A percentile compares a stretch with the other conserved stretches of the same genome.
Conservation (phyloP, 2,329 filamentous ascomycete genomes). For the Penicillium olsonii region DNA sequence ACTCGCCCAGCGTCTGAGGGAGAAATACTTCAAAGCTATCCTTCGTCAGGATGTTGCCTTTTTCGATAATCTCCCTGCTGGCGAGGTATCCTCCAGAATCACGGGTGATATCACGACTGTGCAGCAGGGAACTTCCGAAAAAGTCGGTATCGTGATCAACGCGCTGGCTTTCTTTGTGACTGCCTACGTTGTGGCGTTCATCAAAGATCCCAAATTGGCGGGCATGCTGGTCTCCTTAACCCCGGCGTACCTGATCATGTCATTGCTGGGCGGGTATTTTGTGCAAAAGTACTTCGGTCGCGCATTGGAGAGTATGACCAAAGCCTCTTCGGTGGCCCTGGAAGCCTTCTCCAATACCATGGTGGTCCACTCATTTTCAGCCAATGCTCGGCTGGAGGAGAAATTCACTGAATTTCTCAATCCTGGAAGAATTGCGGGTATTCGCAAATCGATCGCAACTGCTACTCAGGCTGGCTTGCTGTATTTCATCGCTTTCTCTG, state of each 20-base stretch:
- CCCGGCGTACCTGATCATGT: conserved; percentile 63
- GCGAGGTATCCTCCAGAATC: conserved; percentile 82
- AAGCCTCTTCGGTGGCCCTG: conserved; percentile 62
- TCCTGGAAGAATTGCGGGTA: conserved; percentile 52
- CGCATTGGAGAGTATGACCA: conserved; percentile 55
- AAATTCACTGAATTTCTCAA: conserved; percentile 58
- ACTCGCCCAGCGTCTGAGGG: conserved; percentile 68
- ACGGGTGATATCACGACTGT: conserved; percentile 82
- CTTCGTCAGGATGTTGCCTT: conserved; percentile 80
- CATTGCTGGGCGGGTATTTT: conserved; percentile 56
- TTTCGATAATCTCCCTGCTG: conserved; percentile 80
- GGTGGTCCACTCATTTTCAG: conserved; percentile 64
- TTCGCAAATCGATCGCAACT: conserved; percentile 58
- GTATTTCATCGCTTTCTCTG: conserved; percentile 67
- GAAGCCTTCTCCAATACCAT: conserved; percentile 61
- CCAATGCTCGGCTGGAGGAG: conserved; percentile 58
- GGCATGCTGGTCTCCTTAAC: conserved; percentile 56
- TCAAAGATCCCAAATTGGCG: conserved; percentile 82
- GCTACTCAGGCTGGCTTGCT: conserved; percentile 62
- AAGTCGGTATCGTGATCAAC: conserved; percentile 68
- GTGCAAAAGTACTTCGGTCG: conserved; percentile 50
- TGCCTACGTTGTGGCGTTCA: conserved; percentile 78
- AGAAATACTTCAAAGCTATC: conserved; percentile 73
- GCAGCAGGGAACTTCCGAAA: conserved; percentile 83
- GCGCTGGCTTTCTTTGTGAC: conserved; percentile 73